A percentile compares a stretch with the other conserved stretches of the same genome.
Evolutionary conservation across 495 filamentous ascomycete genomes (phyloP).

Genomic region (Lasiosphaeria hispida): DNA sequence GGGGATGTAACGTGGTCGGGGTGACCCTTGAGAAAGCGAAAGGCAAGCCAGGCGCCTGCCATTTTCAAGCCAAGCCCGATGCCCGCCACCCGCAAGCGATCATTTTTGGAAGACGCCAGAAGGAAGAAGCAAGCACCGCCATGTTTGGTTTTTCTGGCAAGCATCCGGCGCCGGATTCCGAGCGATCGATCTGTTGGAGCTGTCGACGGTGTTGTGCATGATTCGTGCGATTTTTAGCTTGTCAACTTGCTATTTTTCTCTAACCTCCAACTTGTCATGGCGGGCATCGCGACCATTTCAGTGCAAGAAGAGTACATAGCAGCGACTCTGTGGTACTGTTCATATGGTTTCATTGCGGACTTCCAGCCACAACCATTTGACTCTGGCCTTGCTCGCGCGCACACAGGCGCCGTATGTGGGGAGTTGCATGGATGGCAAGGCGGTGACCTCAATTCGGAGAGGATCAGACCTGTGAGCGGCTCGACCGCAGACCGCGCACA

Average conservation of each 20-base stretch:
- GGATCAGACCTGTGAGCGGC: conserved; percentile 15
- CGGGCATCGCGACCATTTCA: too few species aligned
- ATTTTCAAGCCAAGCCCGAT: neutral
- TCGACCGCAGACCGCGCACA: conserved; percentile 4
- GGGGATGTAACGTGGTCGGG: neutral
- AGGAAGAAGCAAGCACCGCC: conserved; percentile 14
- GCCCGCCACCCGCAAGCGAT: neutral
- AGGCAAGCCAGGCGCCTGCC: neutral
- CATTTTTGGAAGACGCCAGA: conserved; percentile 11
- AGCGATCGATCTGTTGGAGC: too few species aligned
- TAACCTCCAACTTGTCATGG: neutral
- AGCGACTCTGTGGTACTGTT: neutral
- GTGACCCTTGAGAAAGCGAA: conserved; percentile 1
- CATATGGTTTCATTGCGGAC: neutral
- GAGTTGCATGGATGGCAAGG: conserved; percentile 6
- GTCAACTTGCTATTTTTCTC: neutral
- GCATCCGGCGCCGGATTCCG: too few species aligned
- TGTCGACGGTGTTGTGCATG: conserved; percentile 6
- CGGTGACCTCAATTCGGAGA: conserved; percentile 12
- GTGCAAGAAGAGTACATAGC: neutral
- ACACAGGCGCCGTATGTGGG: neutral
- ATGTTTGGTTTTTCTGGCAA: neutral
- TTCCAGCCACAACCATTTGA: conserved; percentile 11
- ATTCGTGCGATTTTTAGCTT: conserved; percentile 5
- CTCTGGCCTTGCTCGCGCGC: neutral